Conservation (phyloP, 1,139 yeast genomes). For the Pichia sp. region DNA sequence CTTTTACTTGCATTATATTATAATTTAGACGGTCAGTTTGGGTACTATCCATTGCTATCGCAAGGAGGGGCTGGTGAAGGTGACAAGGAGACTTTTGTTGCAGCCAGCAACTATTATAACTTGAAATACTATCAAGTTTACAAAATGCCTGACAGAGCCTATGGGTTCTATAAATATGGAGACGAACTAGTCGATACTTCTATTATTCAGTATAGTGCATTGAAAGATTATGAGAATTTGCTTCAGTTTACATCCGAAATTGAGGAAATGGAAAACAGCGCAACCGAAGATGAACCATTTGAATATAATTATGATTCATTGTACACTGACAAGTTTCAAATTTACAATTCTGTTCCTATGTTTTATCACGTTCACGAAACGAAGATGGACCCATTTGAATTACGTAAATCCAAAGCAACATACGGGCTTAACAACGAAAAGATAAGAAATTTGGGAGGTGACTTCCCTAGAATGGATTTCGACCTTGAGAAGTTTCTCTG, state of each 20-base stretch:
- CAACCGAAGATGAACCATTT: constrained; percentile 11
- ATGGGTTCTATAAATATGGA: constrained; percentile 24
- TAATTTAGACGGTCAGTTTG: constrained; percentile 47
- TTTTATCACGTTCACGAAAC: constrained; percentile 40
- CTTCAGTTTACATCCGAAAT: constrained; percentile 19
- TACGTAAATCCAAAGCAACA: constrained; percentile 16
- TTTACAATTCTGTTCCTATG: constrained; percentile 20
- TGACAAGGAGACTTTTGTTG: constrained; percentile 58
- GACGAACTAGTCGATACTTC: constrained; percentile 24
- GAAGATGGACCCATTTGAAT: constrained; percentile 27
- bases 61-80: constrained; percentile 61
- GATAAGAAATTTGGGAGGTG: constrained; percentile 22
- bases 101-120: constrained; percentile 47
- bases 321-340: constrained; percentile 15
- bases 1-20: constrained; percentile 49
- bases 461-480: constrained; percentile 19
- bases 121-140: constrained; percentile 50
- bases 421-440: constrained; percentile 16
- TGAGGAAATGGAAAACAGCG: constrained; percentile 12
- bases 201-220: constrained; percentile 57
- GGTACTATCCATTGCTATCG: constrained; percentile 46
- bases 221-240: constrained; percentile 28
- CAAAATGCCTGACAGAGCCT: constrained; percentile 25
- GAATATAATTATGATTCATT: constrained; percentile 18
- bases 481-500: constrained; percentile 24